Base-by-base conservation (phyloP, 2,329 filamentous ascomycete genomes). In the Aspergillus japonicus region DNA sequence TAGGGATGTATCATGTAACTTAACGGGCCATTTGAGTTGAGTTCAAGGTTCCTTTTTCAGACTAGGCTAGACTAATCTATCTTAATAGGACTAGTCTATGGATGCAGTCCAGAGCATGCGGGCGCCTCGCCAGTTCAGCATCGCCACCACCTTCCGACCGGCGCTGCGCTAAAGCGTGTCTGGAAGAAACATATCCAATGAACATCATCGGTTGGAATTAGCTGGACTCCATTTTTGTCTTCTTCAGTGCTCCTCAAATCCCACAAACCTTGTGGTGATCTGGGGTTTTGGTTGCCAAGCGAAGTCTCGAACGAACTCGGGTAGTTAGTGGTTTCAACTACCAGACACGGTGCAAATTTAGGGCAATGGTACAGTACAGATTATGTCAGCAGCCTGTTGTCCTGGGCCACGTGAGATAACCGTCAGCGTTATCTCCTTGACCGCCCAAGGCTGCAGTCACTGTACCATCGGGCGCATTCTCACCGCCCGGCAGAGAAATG, bases 401-500 rank as follows among this genome's bases (percentile, higher is more conserved):
- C 7, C 47, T 21, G 24, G 19, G 24, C 21, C 47, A 16, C 11
- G 24, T 12, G 16, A 50, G 21, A 50, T 52, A 47, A 48, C 24
- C 2, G 39, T 31, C 47, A 47, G 53, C 53, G 42, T 48, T 55
- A 55, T 55, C 53, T 33, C 42, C 14, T 8, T 10, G 39, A 54
- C 52, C 52, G 52, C 52, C 24, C 14, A 12, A 2, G 19, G 8
- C 31, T 29, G n/a, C 23, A 23, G 48, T 3, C 7, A 29, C 0
- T 11, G 4, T 24, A 26, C 12, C 16, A 44, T 29, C 42, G 16
- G 26, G 24, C 52, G 42, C 42, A 21, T 47, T 47, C 29, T 55
- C 53, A 55, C 53, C 53, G 53, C 53, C 53, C 53, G 53, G 53
- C 24, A 48, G 42, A 47, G 29, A 55, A 55, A 55, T 26, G 44